phyloP scores from a whole-genome alignment of 352 stramenopile species.

The Phytophthora citricola region DNA sequence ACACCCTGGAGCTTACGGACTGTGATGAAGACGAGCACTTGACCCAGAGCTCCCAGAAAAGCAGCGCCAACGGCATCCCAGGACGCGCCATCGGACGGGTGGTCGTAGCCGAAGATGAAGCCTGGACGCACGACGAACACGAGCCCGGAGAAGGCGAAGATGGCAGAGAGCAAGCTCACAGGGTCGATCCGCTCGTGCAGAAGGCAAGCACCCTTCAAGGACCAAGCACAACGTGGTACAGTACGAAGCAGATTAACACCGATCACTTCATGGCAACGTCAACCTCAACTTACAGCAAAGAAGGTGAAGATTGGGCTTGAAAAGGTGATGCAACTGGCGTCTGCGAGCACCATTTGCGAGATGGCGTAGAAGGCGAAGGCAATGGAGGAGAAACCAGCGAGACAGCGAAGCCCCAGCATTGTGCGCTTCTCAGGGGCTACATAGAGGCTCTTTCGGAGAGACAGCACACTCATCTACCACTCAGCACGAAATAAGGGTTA shows the following conservation, averaged over 20 bases:
- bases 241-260: constrained; percentile 2
- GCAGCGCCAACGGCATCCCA: constrained; percentile 38
- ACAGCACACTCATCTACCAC: not conserved
- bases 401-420: constrained; percentile 54
- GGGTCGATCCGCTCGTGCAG: not conserved
- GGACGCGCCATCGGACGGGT: constrained; percentile 9
- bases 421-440: constrained; percentile 40
- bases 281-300: constrained; percentile 4
- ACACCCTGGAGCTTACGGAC: constrained; percentile 49
- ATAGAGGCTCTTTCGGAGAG: constrained; percentile 20
- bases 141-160: not conserved
- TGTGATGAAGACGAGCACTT: constrained; percentile 50
- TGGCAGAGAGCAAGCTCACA: constrained; percentile 4
- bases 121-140: not conserved
- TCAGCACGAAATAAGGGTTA: not conserved
- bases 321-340: not conserved
- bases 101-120: constrained; percentile 1
- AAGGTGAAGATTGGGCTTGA: constrained; percentile 29
- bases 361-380: constrained; percentile 57
- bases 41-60: constrained; percentile 38
- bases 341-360: not conserved
- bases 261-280: not conserved
- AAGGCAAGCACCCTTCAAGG: constrained; percentile 28
- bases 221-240: not conserved
- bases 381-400: constrained; percentile 63